Evolutionary conservation across 768 basidiomycete genomes (phyloP), one percentile per base, ranked within the genome.

Genomic region (Clathrus columnatus): DNA sequence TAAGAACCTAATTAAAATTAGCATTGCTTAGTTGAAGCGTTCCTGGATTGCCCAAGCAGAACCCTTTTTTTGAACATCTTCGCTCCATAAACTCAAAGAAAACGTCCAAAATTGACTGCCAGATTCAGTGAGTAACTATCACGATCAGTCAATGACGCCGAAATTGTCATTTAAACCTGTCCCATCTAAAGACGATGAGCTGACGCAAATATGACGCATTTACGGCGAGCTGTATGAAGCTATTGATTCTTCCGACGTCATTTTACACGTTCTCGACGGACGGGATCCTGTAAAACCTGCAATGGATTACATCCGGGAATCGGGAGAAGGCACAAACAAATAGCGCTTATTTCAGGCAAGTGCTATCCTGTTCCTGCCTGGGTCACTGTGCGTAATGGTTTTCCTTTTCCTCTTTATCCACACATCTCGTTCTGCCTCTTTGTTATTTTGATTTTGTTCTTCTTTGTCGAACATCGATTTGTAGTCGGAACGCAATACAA

Each of bases 191-290:
- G n/a, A n/a, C n/a, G n/a, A n/a, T n/a, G n/a, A n/a, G n/a, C n/a
- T n/a, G n/a, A n/a, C n/a, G n/a, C n/a, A n/a, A 1, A 95, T 92
- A 10, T 78, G 87, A 30, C 84, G 95, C 20, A 99, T 99, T 58
- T 98, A 96, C 70, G 94, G 93, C 57, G 95, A 99, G 69, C 75
- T 98, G 6, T 98, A 99, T 79, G 98, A 99, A 70, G 95, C 98
- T 61, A 92, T 99, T 65, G 96, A 99, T 68, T 99, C 95, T 2
- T 95, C 92, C 6, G 95, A 99, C 65, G 91, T 98, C 42, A 80
- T 99, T 56, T 78, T 99, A 29, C 95, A 99, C 66, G 81, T 99
- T 50, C 74, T 99, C 58, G 95, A 99, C 69, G 94, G 94, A 17
- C 81, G 95, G 44, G 95, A 98, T 69, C 95, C 95, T 1, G 36